These are phyloP conservation scores for Papilionanthe hybrid DNA, from an alignment of 116 monocot genomes.

Conservation along the genomic window DNA sequence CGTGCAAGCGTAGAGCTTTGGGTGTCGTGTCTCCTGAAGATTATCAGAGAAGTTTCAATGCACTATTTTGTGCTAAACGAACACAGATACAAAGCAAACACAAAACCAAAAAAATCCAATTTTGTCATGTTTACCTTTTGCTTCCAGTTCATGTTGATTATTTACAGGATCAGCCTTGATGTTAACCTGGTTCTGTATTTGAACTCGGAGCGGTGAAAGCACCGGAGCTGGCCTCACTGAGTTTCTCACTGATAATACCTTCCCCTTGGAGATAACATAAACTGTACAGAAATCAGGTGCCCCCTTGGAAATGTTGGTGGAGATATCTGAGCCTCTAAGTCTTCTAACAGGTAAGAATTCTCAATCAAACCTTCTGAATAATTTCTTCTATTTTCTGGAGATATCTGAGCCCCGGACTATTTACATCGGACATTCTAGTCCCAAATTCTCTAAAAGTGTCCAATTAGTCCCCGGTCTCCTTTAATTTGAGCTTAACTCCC, in stretches of 20 bases:
- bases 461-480: no score
- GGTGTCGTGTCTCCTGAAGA: neutral
- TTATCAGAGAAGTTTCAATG: neutral
- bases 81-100: neutral
- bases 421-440: no score
- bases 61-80: neutral
- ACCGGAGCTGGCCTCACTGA: constrained; percentile 38
- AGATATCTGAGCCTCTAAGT: constrained; percentile 28
- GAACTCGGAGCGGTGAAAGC: constrained; percentile 15
- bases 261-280: constrained; percentile 23
- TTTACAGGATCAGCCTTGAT: constrained; percentile 7
- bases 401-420: no score
- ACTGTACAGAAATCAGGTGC: constrained; percentile 35
- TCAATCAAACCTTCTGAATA: neutral
- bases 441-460: no score
- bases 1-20: neutral
- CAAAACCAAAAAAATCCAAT: neutral
- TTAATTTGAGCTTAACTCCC: no score
- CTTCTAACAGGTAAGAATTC: constrained; percentile 15
- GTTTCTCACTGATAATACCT: constrained; percentile 36
- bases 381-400: neutral
- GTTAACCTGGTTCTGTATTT: constrained; percentile 21
- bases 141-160: neutral
- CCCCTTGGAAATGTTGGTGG: constrained; percentile 19
- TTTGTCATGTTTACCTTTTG: neutral